A percentile compares a stretch with the other conserved stretches of the same genome.
Conservation (phyloP, 1,139 yeast genomes). For the Pichia sp. region DNA sequence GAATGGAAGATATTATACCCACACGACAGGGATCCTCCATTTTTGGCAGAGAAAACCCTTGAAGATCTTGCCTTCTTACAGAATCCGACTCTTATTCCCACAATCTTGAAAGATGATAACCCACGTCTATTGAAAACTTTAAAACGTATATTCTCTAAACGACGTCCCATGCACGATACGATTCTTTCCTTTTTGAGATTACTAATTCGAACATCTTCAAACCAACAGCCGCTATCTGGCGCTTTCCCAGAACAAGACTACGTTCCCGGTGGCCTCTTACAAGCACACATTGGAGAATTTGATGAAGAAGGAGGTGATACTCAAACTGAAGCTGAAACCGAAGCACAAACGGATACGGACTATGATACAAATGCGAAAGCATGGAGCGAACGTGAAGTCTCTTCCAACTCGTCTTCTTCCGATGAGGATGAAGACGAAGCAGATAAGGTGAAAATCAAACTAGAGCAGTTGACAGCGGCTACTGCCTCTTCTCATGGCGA, state of each 20-base stretch:
- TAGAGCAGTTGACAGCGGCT: not conserved
- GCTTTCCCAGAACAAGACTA: conserved; percentile 13
- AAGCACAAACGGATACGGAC: not conserved
- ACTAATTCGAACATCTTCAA: conserved; percentile 10
- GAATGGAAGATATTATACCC: not conserved
- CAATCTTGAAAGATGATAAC: conserved; percentile 1
- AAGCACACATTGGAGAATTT: too few relatives aligned
- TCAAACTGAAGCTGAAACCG: not conserved
- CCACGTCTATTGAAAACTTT: conserved; percentile 1
- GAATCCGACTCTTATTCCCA: conserved; percentile 5
- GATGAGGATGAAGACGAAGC: not conserved
- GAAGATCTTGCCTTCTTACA: conserved; percentile 9
- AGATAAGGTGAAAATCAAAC: not conserved
- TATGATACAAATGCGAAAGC: too few relatives aligned
- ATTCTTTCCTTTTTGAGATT: conserved; percentile 10
- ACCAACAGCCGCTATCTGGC: conserved; percentile 7
- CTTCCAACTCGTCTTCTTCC: too few relatives aligned
- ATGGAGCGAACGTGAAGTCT: too few relatives aligned
- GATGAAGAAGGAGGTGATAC: not conserved
- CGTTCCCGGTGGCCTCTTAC: conserved; percentile 2
- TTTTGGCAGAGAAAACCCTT: conserved; percentile 2
- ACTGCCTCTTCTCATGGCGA: not conserved
- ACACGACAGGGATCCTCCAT: not conserved
- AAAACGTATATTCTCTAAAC: conserved; percentile 2
- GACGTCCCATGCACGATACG: conserved; percentile 4